A percentile compares a stretch with the other conserved stretches of the same genome.
Evolutionary conservation across 2,329 filamentous ascomycete genomes (phyloP).

Genomic region (Monilinia polystroma): DNA sequence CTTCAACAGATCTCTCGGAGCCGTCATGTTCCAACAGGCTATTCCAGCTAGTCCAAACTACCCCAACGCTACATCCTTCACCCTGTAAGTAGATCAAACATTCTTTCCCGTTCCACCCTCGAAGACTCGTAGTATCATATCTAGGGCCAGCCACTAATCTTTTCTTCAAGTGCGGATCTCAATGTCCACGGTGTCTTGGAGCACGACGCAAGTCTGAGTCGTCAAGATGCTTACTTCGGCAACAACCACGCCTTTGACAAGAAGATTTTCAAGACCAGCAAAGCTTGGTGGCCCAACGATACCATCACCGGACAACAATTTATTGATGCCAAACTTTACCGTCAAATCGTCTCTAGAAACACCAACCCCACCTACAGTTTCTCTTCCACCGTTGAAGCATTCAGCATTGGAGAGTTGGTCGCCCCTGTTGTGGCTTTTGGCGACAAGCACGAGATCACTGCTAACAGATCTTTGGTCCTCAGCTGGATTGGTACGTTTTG

Average conservation of each 20-base stretch:
- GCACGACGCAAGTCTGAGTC: slow-evolving; percentile 39
- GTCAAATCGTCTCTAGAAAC: not conserved
- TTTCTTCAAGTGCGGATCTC: not conserved
- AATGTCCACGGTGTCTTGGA: slow-evolving; percentile 10
- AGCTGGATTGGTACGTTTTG: slow-evolving; percentile 8
- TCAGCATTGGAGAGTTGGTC: slow-evolving; percentile 11
- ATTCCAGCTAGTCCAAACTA: slow-evolving; percentile 44
- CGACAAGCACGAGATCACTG: not conserved
- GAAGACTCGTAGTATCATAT: too few species aligned
- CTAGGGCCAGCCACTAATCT: slow-evolving; percentile 26
- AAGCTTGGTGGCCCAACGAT: not conserved
- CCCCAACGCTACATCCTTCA: slow-evolving; percentile 44
- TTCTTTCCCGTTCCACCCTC: not conserved
- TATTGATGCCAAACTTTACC: slow-evolving; percentile 3
- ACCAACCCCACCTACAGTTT: slow-evolving; percentile 5
- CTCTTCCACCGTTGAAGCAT: not conserved
- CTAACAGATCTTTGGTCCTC: not conserved
- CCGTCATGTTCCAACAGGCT: slow-evolving; percentile 47
- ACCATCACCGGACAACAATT: slow-evolving; percentile 4
- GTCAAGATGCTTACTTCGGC: slow-evolving; percentile 51
- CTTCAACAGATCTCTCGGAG: slow-evolving; percentile 44
- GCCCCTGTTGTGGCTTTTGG: slow-evolving; percentile 11
- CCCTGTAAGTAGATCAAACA: not conserved
- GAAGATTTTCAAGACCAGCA: slow-evolving; percentile 42
- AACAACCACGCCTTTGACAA: slow-evolving; percentile 54